Evolutionary conservation across 345 rosid species (phyloP), one percentile per base, ranked within the genome.

Genomic region (Ricinus communis): DNA sequence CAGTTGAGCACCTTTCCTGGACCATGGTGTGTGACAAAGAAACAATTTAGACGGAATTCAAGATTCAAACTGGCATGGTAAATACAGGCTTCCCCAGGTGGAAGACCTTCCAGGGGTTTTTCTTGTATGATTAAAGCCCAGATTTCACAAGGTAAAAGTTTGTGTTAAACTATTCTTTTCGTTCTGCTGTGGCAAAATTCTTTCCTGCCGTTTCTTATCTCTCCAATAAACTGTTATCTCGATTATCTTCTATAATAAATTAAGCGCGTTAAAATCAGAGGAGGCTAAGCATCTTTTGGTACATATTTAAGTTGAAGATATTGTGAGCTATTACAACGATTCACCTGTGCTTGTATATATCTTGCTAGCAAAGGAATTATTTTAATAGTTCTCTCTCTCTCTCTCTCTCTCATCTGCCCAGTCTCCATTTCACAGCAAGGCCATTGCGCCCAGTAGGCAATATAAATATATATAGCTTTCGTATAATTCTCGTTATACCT

Each of bases 1-100:
- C 85, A 91, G 96, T 81, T 90, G 76, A 94, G 98, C 83, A 84
- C 87, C 38, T 94, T 94, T 74, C 92, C 88, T n/a, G 87, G 75
- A 45, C 58, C 84, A 16, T 94, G 97, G 98, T 90, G 98, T 76
- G 54, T 84, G 76, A 90, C 85, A 56, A 90, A 79, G 88, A 90
- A 88, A 83, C 87, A 80, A 65, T 91, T 87, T 70, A 86, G 83
- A 21, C 85, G 78, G 53, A 91, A 83, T 78, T 79, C 90, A 25
- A 84, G 88, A 68, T 83, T 85, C 73, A 81, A 79, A 71, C 63
- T 82, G 30, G 77, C 71, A 62, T 84, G 93, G 93, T 89, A 76
- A 88, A 76, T 69, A 15, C 27, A 16, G 19, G 15, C 16, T 8
- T 58, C 11, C 41, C 41, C 22, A 28, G 69, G 54, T 52, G 24